Base-by-base conservation (phyloP, 2,329 filamentous ascomycete species). In the Hypoxylon sp. region DNA sequence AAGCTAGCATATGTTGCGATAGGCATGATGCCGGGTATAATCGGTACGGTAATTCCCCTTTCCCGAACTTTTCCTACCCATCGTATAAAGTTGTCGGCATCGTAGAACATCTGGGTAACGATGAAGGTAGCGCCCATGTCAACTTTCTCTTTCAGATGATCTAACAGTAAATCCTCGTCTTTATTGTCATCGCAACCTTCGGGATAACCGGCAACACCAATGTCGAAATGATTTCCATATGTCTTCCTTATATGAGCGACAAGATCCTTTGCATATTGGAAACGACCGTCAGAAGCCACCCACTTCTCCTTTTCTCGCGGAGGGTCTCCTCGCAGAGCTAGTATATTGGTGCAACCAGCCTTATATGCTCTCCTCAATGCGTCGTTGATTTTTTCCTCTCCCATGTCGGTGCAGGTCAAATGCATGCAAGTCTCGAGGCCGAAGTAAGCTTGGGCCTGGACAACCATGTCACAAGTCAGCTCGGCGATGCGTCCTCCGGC, bases 71-170 rank as follows among this genome's bases (percentile, higher is more conserved):
- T 96, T 73, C 88, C 85, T 39, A 97, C 92, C 96, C 96, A 99
- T 58, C 90, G 88, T 59, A 98, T 82, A 81, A 99, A 99, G 78
- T 96, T 95, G 77, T 99, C 95, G 54, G 90, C 94, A 77, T 99
- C 95, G 84, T 99, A 99, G 83, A 98, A 98, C 96, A 99, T 99
- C 83, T 99, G 96, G 0, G 96, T 98, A 59, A 99, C 93, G 71
- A 99, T 92, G 79, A 98, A 99, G 5, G 92, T 91, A 69, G 92
- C 94, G 56, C 96, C 96, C 65, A 93, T 93, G 78, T 99, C 96
- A 35, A 98, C 91, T 84, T 99, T 99, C 81, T 98, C 92, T 83
- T 98, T 98, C 77, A 99, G 83, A 80, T 98, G 96, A 71, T 96
- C 91, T 70, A 99, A 89, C 76, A 99, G 86, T 67, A 88, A 82